Base-by-base conservation (phyloP, 129 eudicot genomes). In the Flaveria linearis region DNA sequence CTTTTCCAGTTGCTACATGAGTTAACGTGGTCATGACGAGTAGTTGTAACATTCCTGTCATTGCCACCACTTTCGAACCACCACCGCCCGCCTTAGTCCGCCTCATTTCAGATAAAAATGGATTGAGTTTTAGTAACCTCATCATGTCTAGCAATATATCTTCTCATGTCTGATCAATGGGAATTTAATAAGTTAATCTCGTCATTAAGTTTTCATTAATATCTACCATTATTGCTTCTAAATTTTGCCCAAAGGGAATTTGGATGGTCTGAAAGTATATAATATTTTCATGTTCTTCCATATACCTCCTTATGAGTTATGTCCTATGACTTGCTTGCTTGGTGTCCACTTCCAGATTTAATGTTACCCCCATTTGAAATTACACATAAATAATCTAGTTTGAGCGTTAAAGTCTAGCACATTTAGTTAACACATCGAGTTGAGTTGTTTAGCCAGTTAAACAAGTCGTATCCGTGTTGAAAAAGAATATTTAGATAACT, bases 121-220 rank as follows among this genome's bases (percentile, higher is more conserved):
- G 49, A 36, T 62, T 15, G 10, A 56, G 64, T 77, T 77, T 45
- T 41, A 13, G 9, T 68, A 18, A 43, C 39, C n/a, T 66, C 51
- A 41, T 66, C 9, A 11, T 15, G 11, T 45, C 53, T 58, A 67
- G 43, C 47, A 25, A 73, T 73, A 73, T 80, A 73, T 80, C 50
- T 80, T 18, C 41, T 53, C 49, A 53, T 55, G 12, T 18, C 7
- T 53, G 60, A 73, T 65, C 42, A 71, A 64, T 73, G 74, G 11
- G 57, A 30, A 73, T 26, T 18, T 80, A 47, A 39, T 64, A 12
- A 63, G 25, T 50, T 49, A 13, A 23, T 41, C 14, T 71, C 1
- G 69, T 64, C 73, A 52, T 79, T 79, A 52, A 56, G 17, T 64
- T 72, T 13, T 64, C 78, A 64, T 79, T 65, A 64, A 52, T 65